Evolutionary conservation across 768 basidiomycete species (phyloP).

Genomic region (Hygrophorus pudorinus): DNA sequence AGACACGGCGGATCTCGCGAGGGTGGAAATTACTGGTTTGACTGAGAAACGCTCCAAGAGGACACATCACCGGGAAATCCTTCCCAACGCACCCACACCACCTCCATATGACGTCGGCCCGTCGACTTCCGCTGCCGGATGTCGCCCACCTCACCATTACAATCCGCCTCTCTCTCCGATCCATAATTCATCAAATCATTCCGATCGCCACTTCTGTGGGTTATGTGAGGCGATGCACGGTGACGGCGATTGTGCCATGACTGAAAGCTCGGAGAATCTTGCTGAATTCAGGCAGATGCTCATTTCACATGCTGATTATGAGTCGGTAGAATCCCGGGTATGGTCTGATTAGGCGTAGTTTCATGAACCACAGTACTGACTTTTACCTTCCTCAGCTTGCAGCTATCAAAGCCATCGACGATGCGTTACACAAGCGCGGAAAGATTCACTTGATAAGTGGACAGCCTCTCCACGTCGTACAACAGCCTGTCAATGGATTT

Average conservation of each 20-base stretch:
- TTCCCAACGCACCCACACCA: too few relatives aligned
- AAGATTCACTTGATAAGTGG: slow-evolving; percentile 45
- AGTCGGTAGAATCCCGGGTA: slow-evolving; percentile 58
- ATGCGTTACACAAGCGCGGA: slow-evolving; percentile 46
- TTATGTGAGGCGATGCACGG: slow-evolving; percentile 51
- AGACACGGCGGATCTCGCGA: too few relatives aligned
- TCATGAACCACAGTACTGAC: slow-evolving; percentile 6
- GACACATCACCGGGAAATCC: too few relatives aligned
- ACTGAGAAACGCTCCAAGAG: too few relatives aligned
- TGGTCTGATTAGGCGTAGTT: slow-evolving; percentile 11
- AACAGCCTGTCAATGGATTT: slow-evolving; percentile 8
- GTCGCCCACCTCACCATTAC: background rate
- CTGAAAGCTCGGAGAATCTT: slow-evolving; percentile 52
- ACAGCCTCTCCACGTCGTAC: slow-evolving; percentile 53
- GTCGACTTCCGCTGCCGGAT: background rate
- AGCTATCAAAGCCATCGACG: slow-evolving; percentile 64
- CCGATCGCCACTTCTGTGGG: slow-evolving; percentile 34
- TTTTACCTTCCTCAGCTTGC: slow-evolving; percentile 32
- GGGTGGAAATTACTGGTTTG: too few relatives aligned
- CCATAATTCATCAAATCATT: background rate
- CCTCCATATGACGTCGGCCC: too few relatives aligned
- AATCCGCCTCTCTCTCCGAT: background rate
- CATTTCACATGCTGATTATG: slow-evolving; percentile 51
- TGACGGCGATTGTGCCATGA: slow-evolving; percentile 50
- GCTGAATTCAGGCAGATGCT: slow-evolving; percentile 62